A percentile compares a stretch with the other conserved stretches of the same genome.
These are phyloP conservation scores for Metarhizium humberi DNA, from an alignment of 2,329 filamentous ascomycete species.

Conservation along the genomic window DNA sequence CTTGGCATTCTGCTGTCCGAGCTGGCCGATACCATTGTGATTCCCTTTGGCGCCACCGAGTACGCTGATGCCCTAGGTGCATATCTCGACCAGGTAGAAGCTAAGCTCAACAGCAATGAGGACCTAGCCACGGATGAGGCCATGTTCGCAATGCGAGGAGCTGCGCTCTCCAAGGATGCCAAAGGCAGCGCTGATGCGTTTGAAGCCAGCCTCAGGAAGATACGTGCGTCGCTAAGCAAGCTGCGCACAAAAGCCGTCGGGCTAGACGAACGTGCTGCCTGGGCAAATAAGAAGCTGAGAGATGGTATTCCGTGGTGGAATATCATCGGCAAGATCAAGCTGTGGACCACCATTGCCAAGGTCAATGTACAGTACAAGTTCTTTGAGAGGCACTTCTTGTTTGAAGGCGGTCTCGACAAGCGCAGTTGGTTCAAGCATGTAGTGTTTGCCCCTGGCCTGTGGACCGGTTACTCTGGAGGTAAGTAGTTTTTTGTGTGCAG, in stretches of 20 bases:
- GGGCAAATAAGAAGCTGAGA: constrained; percentile 31
- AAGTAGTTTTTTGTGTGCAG: constrained; percentile 16
- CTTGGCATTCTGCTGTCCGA: constrained; percentile 52
- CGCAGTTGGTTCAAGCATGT: constrained; percentile 91
- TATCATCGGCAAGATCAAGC: constrained; percentile 55
- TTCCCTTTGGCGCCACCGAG: constrained; percentile 55
- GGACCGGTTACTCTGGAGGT: constrained; percentile 84
- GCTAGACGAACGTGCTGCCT: constrained; percentile 36
- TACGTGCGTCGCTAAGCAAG: constrained; percentile 27
- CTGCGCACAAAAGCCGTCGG: constrained; percentile 30
- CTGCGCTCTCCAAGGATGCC: constrained; percentile 11
- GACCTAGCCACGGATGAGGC: constrained; percentile 17
- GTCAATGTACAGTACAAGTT: constrained; percentile 78
- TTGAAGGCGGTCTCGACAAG: constrained; percentile 65
- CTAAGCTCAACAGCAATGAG: constrained; percentile 30
- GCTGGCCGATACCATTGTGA: constrained; percentile 50
- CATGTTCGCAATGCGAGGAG: constrained; percentile 20
- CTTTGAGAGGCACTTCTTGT: constrained; percentile 73
- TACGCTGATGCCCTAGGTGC: constrained; percentile 48
- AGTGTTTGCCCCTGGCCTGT: constrained; percentile 81
- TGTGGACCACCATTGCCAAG: constrained; percentile 52
- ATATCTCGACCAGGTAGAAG: constrained; percentile 44
- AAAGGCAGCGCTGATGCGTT: constrained; percentile 30
- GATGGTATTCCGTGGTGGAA: constrained; percentile 69
- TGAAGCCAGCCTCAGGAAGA: constrained; percentile 25